These are phyloP conservation scores for Carpinus fangiana DNA, from an alignment of 306 rosid genomes.

Conservation along the genomic window DNA sequence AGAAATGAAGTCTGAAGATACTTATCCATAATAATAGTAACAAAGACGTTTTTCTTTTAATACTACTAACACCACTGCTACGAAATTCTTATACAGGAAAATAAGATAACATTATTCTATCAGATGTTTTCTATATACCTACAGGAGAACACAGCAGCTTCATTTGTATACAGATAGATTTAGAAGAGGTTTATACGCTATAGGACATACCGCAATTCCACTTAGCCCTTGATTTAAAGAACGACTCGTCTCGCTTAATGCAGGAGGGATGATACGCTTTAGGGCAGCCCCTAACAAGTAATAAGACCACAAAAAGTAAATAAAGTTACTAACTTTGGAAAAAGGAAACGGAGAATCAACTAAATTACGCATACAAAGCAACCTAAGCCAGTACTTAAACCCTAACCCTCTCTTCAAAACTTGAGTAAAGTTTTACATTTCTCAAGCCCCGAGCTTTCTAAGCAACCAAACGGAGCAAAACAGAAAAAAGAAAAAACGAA, in stretches of 20 bases:
- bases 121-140: slow-evolving; percentile 1
- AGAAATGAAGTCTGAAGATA: background rate
- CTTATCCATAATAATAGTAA: background rate
- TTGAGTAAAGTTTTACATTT: background rate
- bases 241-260: slow-evolving; percentile 87
- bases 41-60: no score
- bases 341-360: background rate
- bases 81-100: background rate
- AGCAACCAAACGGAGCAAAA: slow-evolving; percentile 6
- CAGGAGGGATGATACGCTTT: slow-evolving; percentile 97
- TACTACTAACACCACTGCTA: no score
- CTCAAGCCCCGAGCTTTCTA: background rate
- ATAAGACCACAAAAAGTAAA: slow-evolving; percentile 10
- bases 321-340: background rate
- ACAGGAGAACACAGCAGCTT: background rate
- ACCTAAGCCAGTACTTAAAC: background rate
- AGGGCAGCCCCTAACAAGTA: slow-evolving; percentile 77
- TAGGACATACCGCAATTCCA: slow-evolving; percentile 90
- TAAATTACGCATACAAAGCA: background rate
- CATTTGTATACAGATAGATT: background rate
- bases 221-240: slow-evolving; percentile 87
- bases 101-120: background rate
- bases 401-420: background rate
- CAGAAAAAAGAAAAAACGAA: background rate
- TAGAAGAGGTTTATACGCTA: slow-evolving; percentile 2